A percentile compares a stretch with the other conserved stretches of the same genome.
These are phyloP conservation scores for Thielaviopsis populi DNA, from an alignment of 2,329 filamentous ascomycete species.

Conservation along the genomic window DNA sequence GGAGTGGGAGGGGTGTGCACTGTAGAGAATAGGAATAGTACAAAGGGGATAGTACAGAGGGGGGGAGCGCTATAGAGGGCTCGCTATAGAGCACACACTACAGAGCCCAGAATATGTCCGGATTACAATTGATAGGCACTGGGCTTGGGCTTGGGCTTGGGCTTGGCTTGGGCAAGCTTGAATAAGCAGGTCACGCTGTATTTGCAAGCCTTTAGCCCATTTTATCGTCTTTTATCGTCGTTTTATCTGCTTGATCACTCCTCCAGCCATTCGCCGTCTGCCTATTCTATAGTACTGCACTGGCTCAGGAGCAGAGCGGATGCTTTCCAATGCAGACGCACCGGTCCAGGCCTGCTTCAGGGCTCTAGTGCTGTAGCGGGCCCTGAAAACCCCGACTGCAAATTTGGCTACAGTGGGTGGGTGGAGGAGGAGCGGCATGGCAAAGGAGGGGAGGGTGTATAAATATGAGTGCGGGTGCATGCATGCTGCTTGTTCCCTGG, in stretches of 20 bases:
- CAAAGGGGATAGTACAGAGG: too few species aligned
- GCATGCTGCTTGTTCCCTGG: too few species aligned
- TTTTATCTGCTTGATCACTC: background rate
- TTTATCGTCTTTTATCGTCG: background rate
- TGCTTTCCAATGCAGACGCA: background rate
- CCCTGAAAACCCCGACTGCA: too few species aligned
- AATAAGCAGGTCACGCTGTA: background rate
- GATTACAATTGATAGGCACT: background rate
- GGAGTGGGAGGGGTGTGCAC: too few species aligned
- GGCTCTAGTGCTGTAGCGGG: background rate
- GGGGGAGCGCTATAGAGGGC: too few species aligned
- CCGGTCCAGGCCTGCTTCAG: background rate
- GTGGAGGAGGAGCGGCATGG: too few species aligned
- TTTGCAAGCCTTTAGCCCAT: background rate
- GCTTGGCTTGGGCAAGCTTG: background rate
- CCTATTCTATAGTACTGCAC: background rate
- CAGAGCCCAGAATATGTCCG: background rate
- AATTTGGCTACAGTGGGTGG: too few species aligned
- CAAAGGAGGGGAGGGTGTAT: too few species aligned
- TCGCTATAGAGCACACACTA: too few species aligned
- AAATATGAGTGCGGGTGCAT: too few species aligned
- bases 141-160: background rate
- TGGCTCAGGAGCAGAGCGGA: background rate
- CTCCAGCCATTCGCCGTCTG: background rate
- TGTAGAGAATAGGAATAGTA: too few species aligned